These are phyloP conservation scores for Aspergillus bridgeri DNA, from an alignment of 495 filamentous ascomycete species.

Conservation along the genomic window DNA sequence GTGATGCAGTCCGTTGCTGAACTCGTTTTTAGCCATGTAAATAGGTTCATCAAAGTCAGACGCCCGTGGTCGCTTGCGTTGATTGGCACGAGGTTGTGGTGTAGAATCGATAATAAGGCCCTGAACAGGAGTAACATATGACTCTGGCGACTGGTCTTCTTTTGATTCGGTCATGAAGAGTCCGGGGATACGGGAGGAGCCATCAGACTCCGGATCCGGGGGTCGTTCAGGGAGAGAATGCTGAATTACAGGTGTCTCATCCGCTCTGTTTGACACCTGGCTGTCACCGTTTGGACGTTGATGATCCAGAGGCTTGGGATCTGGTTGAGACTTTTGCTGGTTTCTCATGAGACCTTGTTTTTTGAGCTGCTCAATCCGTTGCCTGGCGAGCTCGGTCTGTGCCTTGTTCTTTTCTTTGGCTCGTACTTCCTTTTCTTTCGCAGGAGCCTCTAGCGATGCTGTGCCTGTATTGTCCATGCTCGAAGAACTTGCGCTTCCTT, in stretches of 20 bases:
- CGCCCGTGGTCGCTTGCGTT: constrained; percentile 80
- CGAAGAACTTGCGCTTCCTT: constrained; percentile 10
- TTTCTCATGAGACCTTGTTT: constrained; percentile 36
- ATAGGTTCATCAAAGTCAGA: constrained; percentile 66
- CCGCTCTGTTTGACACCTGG: constrained; percentile 1
- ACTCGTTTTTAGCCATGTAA: constrained; percentile 58
- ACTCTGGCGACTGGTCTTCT: constrained; percentile 6
- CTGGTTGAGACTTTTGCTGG: constrained; percentile 26
- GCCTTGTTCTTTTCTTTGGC: constrained; percentile 53
- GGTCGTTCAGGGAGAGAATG: constrained; percentile 46
- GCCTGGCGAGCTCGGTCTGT: constrained; percentile 51
- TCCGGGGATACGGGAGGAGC: constrained; percentile 47
- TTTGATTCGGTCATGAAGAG: constrained; percentile 45
- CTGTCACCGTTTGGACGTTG: constrained; percentile 6
- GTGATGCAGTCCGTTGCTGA: constrained; percentile 38
- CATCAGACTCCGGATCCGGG: constrained; percentile 26
- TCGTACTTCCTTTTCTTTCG: constrained; percentile 26
- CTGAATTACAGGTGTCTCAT: constrained; percentile 21
- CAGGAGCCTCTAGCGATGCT: constrained; percentile 11
- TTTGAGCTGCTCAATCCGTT: constrained; percentile 51
- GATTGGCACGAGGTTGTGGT: constrained; percentile 26
- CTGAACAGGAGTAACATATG: constrained; percentile 8
- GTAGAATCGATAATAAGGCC: constrained; percentile 22
- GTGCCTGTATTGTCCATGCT: constrained; percentile 9
- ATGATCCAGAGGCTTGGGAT: constrained; percentile 3